phyloP scores from a whole-genome alignment of 441 rosid species.

The Omphalea diandra region DNA sequence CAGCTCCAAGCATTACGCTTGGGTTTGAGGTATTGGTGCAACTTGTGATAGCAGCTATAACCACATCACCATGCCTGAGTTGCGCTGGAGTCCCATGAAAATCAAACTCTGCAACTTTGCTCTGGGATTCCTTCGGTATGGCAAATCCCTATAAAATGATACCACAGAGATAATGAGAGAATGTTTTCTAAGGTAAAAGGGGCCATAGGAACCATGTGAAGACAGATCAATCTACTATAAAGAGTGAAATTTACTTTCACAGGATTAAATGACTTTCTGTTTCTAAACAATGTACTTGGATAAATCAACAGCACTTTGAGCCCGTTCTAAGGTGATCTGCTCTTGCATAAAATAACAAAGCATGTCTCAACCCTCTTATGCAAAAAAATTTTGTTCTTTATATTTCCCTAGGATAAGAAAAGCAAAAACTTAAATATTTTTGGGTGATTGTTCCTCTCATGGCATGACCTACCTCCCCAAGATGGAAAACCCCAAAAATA shows the following conservation, averaged over 20 bases:
- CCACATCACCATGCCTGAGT: constrained; percentile 89
- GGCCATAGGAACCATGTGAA: background rate
- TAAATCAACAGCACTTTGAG: background rate
- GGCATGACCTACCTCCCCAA: background rate
- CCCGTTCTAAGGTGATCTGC: background rate
- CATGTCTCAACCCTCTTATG: background rate
- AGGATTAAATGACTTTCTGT: background rate
- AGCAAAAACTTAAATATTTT: too few relatives aligned
- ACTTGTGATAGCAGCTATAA: constrained; percentile 96
- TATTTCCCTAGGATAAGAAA: background rate
- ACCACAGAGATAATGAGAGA: constrained; percentile 16
- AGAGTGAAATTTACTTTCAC: background rate
- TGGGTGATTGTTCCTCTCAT: background rate
- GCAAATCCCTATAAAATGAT: constrained; percentile 70
- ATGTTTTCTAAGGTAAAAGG: background rate
- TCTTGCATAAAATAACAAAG: background rate
- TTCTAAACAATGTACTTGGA: background rate
- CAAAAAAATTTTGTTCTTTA: background rate
- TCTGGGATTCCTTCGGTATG: constrained; percentile 77
- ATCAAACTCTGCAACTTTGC: constrained; percentile 63
- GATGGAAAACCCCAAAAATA: background rate
- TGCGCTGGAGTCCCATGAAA: constrained; percentile 69
- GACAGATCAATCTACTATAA: background rate
- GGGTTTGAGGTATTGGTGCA: constrained; percentile 98
- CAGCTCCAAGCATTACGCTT: constrained; percentile 97